Evolutionary conservation across 1,139 yeast genomes (phyloP), one percentile per base, ranked within the genome.

Genomic region (Yamadazyma siamensis): DNA sequence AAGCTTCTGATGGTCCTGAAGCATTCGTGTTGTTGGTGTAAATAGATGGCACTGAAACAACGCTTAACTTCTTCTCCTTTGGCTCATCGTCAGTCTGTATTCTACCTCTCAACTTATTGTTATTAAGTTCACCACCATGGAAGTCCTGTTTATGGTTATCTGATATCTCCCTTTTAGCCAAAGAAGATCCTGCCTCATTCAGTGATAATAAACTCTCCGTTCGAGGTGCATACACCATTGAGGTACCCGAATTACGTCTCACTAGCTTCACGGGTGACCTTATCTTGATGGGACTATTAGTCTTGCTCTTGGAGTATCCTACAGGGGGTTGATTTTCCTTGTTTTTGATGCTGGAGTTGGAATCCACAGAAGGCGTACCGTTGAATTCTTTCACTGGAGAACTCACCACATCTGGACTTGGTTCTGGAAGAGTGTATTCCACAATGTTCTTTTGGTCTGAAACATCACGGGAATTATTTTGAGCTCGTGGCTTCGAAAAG

Each of bases 201-300:
- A 21, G 25, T n/a, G 26, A 24, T 18, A 28, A 23, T 6, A 20
- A 19, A 8, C 16, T 15, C 12, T 17, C 25, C 15, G 23, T 11
- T 12, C 23, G 26, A n/a, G 37, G 34, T 9, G 35, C 25, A 11
- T 27, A 13, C 3, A 36, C 33, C 8, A 41, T 31, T 5, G 44
- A 41, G 6, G 39, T 33, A n/a, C 36, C 32, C 3, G 45, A 37
- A n/a, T 61, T 60, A 15, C 51, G 50, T 39, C 54, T 61, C 11
- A 61, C 54, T 24, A 65, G 41, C 34, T 54, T 42, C 19, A 65
- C 50, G 1, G 74, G 73, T 3, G 68, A 61, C 5, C 62, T 60
- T 33, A 66, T 63, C 40, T 67, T 66, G 26, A 67, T 66, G 3
- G 70, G 65, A 15, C 57, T 34, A 7, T 38, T 29, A 16, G 36